Evolutionary conservation across 1,139 yeast genomes (phyloP).

Genomic region (Debaryomyces psychrophilus): DNA sequence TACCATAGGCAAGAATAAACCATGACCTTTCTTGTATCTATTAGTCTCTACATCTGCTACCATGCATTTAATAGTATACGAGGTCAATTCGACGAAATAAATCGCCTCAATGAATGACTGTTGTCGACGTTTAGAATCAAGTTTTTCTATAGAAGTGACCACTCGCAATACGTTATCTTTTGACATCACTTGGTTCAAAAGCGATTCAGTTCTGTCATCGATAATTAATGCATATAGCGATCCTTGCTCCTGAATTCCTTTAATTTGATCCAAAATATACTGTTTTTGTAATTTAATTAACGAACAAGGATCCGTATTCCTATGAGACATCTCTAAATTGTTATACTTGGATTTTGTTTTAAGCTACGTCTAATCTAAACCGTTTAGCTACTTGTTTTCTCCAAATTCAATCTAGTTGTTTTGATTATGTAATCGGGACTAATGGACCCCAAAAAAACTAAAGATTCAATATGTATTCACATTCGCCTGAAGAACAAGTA

Average conservation of each 20-base stretch:
- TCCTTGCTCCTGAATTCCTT: conserved; percentile 36
- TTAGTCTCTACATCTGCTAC: conserved; percentile 44
- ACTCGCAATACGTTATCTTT: conserved; percentile 44
- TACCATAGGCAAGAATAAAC: conserved; percentile 38
- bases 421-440: conserved; percentile 5
- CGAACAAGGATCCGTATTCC: conserved; percentile 37
- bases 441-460: not conserved
- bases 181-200: conserved; percentile 37
- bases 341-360: not conserved
- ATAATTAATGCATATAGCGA: conserved; percentile 42
- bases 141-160: conserved; percentile 45
- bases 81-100: conserved; percentile 42
- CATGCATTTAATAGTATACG: conserved; percentile 45
- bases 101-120: conserved; percentile 47
- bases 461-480: not conserved
- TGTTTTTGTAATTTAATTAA: conserved; percentile 39
- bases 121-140: conserved; percentile 39
- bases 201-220: conserved; percentile 40
- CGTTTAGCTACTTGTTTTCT: not conserved
- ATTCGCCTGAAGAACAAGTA: not conserved
- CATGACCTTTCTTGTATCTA: conserved; percentile 44
- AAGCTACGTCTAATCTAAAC: not conserved
- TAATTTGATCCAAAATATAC: conserved; percentile 40
- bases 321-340: conserved; percentile 11
- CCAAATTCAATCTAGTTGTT: conserved; percentile 3